Base-by-base conservation (phyloP, 441 rosid genomes). In the Biscutella auriculata region DNA sequence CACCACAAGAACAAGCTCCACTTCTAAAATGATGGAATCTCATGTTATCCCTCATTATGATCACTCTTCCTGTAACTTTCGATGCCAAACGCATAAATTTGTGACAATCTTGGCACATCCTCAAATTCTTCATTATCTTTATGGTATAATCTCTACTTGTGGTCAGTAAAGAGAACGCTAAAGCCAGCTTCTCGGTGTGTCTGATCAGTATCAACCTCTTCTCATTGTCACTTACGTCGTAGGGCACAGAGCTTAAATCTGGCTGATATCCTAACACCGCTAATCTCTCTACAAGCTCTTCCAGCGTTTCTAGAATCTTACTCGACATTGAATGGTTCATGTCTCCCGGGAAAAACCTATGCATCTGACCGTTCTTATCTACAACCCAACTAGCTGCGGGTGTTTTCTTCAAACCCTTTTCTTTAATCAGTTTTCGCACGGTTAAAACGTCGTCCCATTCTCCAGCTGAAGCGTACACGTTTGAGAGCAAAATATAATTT, bases 341-440 rank as follows among this genome's bases (percentile, higher is more conserved):
- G 65, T 88, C 77, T 34, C 89, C 85, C 0, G 97, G 79, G 67
- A 80, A 70, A 57, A 87, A 87, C 72, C 76, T 84, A 16, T 84
- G 85, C 58, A 75, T 73, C 32, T 51, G 82, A 63, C 90, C 88
- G 12, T 72, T 75, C 49, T 77, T 54, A 47, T 72, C 64, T 57
- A 85, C 95, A 49, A 90, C 53, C 92, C 95, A 90, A 73, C 96
- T 90, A 64, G 57, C 70, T 12, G 80, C 96, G 0, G 95, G 97
- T 72, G 76, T 75, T 76, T 87, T 85, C 75, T 73, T 85, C 17
- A 83, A 63, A 62, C 88, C 78, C 65, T 70, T 83, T 19, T 11
- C 46, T 73, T 71, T 79, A 74, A 87, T 72, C 66, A 75, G 55
- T 46, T 74, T 80, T 68, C 89, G 71, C 9, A 83, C 73, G 12